Percentiles rank a stretch among this genome's conserved stretches.
phyloP scores from a whole-genome alignment of 179 eudicot species.

The Silene coronaria region DNA sequence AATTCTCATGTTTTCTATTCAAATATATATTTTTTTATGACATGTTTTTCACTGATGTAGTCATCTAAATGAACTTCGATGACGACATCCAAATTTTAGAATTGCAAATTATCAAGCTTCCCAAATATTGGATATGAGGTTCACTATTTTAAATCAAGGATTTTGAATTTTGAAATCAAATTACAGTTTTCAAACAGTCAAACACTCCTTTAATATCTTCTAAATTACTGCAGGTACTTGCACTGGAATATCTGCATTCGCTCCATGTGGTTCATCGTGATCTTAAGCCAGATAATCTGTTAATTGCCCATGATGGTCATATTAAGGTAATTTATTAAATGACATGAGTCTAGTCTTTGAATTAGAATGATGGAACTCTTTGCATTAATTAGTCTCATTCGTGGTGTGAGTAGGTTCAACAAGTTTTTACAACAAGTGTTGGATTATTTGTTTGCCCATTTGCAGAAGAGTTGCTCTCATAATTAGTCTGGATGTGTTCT shows the following conservation, averaged over 20 bases:
- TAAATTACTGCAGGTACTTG: slow-evolving; percentile 66
- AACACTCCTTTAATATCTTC: neutral
- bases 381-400: neutral
- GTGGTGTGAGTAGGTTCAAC: neutral
- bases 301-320: slow-evolving; percentile 99
- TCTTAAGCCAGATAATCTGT: slow-evolving; percentile 92
- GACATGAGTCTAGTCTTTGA: neutral
- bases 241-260: slow-evolving; percentile 95
- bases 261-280: slow-evolving; percentile 97
- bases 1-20: too few relatives aligned
- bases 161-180: too few relatives aligned
- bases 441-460: neutral
- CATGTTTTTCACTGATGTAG: too few relatives aligned
- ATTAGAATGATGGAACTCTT: slow-evolving; percentile 1
- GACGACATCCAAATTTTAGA: too few relatives aligned
- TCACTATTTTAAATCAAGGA: too few relatives aligned
- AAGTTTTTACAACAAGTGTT: neutral
- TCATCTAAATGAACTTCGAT: too few relatives aligned
- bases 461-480: neutral
- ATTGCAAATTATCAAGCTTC: too few relatives aligned
- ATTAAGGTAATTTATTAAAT: slow-evolving; percentile 54
- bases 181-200: too few relatives aligned
- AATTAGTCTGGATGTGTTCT: neutral
- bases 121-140: too few relatives aligned
- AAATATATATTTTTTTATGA: too few relatives aligned